Conservation (phyloP, 352 stramenopile genomes). For the Globisporangium middletonii region DNA sequence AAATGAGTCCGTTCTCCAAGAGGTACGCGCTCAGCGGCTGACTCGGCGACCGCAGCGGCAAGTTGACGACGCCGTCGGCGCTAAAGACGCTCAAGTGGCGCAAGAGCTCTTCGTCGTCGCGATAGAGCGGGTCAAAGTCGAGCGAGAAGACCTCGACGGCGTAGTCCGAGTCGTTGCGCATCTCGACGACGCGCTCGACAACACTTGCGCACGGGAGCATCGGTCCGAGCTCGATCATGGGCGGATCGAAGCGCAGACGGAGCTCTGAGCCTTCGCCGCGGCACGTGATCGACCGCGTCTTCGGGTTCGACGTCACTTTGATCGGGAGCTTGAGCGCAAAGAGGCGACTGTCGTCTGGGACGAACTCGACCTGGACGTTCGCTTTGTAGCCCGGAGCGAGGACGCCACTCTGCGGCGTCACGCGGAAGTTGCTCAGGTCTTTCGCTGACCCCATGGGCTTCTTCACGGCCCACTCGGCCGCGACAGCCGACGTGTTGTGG, state of each 20-base stretch:
- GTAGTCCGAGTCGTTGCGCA: constrained; percentile 88
- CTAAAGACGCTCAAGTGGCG: constrained; percentile 46
- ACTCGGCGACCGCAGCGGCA: constrained; percentile 68
- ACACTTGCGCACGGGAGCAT: constrained; percentile 71
- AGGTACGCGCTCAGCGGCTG: constrained; percentile 60
- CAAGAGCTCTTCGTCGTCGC: constrained; percentile 84
- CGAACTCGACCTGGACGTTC: constrained; percentile 90
- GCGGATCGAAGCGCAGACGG: constrained; percentile 74
- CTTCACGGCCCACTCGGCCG: constrained; percentile 90
- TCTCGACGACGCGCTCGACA: constrained; percentile 48
- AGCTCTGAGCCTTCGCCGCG: constrained; percentile 76
- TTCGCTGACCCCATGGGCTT: constrained; percentile 78
- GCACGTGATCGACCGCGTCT: constrained; percentile 67
- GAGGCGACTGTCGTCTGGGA: constrained; percentile 72
- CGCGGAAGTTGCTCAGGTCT: constrained; percentile 78
- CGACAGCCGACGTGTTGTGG: constrained; percentile 86
- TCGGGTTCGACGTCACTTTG: constrained; percentile 80
- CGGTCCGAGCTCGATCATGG: constrained; percentile 79
- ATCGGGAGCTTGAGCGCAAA: constrained; percentile 85
- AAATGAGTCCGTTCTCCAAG: constrained; percentile 29
- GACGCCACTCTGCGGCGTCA: constrained; percentile 65
- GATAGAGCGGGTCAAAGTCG: constrained; percentile 83
- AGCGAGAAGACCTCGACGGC: constrained; percentile 89
- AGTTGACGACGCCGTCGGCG: constrained; percentile 56
- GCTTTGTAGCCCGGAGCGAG: constrained; percentile 68